These are phyloP conservation scores for Cyberlindnera sargentensis DNA, from an alignment of 805 yeast species.

Conservation along the genomic window DNA sequence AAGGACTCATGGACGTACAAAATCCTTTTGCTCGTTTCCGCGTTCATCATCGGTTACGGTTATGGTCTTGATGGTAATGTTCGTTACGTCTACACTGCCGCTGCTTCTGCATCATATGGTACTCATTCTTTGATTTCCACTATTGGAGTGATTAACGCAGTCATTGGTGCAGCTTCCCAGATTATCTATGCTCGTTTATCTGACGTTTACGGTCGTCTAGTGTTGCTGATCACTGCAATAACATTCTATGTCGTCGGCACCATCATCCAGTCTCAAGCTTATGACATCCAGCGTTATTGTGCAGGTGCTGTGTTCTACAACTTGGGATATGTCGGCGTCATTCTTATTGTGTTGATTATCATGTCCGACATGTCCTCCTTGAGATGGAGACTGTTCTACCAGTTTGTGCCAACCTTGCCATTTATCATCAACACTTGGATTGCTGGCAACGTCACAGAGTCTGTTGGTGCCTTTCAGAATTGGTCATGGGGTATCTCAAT, in stretches of 20 bases:
- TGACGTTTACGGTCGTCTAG: conserved; percentile 61
- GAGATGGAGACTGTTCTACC: conserved; percentile 62
- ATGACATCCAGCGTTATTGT: conserved; percentile 48
- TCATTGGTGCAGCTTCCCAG: conserved; percentile 61
- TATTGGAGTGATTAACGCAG: conserved; percentile 49
- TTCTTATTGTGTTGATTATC: conserved; percentile 48
- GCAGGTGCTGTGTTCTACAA: conserved; percentile 55
- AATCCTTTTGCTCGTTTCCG: conserved; percentile 32
- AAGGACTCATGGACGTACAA: conserved; percentile 26
- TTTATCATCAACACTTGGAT: conserved; percentile 76
- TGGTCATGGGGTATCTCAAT: conserved; percentile 78
- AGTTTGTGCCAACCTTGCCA: conserved; percentile 64
- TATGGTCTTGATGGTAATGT: conserved; percentile 48
- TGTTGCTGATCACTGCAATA: conserved; percentile 40
- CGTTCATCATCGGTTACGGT: conserved; percentile 45
- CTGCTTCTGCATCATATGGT: conserved; percentile 49
- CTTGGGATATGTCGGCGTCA: conserved; percentile 57
- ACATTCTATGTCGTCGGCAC: conserved; percentile 58
- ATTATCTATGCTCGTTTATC: conserved; percentile 57
- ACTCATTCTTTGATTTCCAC: conserved; percentile 52
- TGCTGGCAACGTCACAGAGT: conserved; percentile 47
- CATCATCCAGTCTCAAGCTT: conserved; percentile 54
- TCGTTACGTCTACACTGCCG: conserved; percentile 42
- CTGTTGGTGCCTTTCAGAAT: conserved; percentile 26
- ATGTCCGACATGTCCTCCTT: conserved; percentile 61